Base-by-base conservation (phyloP, 2,329 filamentous ascomycete genomes). In the Diaporthe nobilis region DNA sequence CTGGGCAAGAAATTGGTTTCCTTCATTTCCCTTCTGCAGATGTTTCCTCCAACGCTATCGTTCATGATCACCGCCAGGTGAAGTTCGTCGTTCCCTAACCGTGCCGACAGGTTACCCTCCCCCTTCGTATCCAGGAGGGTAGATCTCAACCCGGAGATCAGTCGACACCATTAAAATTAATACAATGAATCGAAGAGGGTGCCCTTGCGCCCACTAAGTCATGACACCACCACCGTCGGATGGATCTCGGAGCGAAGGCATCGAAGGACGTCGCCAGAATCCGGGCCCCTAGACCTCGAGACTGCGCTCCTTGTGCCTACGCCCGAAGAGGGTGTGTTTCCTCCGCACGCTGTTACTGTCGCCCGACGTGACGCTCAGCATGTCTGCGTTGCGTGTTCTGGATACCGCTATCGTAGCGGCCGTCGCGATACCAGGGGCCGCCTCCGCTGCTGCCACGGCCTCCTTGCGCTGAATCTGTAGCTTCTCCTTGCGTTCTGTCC, bases 401-500 rank as follows among this genome's bases (percentile, higher is more conserved):
- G 72, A 79, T 20, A 76, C 55, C 5, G 65, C 22, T 25, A 76
- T 77, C 17, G 71, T 77, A 25, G 72, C 74, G 49, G 74, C 72
- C 4, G 65, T 55, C 20, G 71, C 63, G 7, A 75, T 58, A 7
- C 76, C 76, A 1, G 74, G 81, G 12, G 75, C 72, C 15, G 73
- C 58, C 17, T 75, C 77, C 8, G 75, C 75, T 5, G 73, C 73
- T 7, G 57, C 74, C 20, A 78, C 77, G 1, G 78, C 79, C n/a
- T 80, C 79, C 75, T 88, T 87, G 68, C 85, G 83, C 76, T 88
- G 87, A 12, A 85, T 85, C 79, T 87, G 88, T 67, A 87, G 83
- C 44, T 82, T 82, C 53, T 89, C 87, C 67, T 93, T 90, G 68
- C 94, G 89, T 81, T 95, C 92, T 63, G 91, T 88, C 65, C 96